A percentile compares a stretch with the other conserved stretches of the same genome.
These are phyloP conservation scores for Amanita molliuscula DNA, from an alignment of 768 basidiomycete genomes.

Conservation along the genomic window DNA sequence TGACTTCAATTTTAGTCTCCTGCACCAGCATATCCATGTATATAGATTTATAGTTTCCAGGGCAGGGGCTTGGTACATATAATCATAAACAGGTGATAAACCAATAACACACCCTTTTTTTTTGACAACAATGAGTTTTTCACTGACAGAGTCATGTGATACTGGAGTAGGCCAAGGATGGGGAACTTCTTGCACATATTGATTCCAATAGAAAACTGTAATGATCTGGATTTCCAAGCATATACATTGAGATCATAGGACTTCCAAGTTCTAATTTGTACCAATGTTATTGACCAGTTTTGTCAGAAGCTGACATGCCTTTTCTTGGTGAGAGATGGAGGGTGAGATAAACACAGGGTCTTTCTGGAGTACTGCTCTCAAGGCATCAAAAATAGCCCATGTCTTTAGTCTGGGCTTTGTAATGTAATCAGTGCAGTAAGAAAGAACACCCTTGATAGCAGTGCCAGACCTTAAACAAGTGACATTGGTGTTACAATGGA, in stretches of 20 bases:
- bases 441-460: slow-evolving; percentile 26
- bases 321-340: slow-evolving; percentile 8
- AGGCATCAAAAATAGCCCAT: slow-evolving; percentile 23
- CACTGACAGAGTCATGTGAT: background rate
- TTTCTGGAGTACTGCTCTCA: slow-evolving; percentile 16
- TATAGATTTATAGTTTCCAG: slow-evolving; percentile 15
- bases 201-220: slow-evolving; percentile 21
- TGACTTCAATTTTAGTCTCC: no score
- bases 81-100: slow-evolving; percentile 20
- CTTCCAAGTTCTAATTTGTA: slow-evolving; percentile 25
- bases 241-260: slow-evolving; percentile 25
- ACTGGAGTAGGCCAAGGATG: slow-evolving; percentile 10
- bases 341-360: slow-evolving; percentile 15
- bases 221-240: slow-evolving; percentile 24
- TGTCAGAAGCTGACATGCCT: slow-evolving; percentile 20
- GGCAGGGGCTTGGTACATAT: slow-evolving; percentile 16
- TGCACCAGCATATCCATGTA: slow-evolving; percentile 16
- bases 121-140: slow-evolving; percentile 12
- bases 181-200: slow-evolving; percentile 17
- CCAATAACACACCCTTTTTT: slow-evolving; percentile 11
- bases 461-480: no score
- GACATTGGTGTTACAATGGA: slow-evolving; percentile 28
- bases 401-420: slow-evolving; percentile 30
- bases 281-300: slow-evolving; percentile 27
- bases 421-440: slow-evolving; percentile 33